These are phyloP conservation scores for Hymenoscyphus albidus DNA, from an alignment of 2,329 filamentous ascomycete species.

Conservation along the genomic window DNA sequence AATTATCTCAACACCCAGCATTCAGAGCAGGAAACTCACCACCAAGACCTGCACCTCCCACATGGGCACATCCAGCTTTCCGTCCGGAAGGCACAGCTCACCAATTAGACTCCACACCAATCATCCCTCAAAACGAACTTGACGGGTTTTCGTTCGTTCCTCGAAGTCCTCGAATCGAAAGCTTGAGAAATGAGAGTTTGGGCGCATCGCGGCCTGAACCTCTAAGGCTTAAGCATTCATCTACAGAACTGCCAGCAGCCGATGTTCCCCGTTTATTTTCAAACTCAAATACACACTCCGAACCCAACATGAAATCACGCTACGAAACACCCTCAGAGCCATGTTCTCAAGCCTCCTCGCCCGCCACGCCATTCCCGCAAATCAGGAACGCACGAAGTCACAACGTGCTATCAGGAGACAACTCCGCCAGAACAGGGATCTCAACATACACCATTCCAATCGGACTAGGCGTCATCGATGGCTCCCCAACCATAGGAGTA, in stretches of 20 bases:
- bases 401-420: conserved; percentile 2
- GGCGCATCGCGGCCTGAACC: neutral
- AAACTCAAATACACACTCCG: neutral
- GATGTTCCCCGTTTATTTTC: conserved; percentile 1
- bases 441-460: conserved; percentile 24
- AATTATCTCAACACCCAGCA: conserved; percentile 21
- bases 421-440: conserved; percentile 10
- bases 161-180: neutral
- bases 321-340: conserved; percentile 6
- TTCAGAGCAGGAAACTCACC: conserved; percentile 17
- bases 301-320: conserved; percentile 4
- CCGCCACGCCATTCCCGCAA: neutral
- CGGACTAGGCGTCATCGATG: conserved; percentile 21
- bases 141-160: conserved; percentile 7
- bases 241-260: conserved; percentile 4
- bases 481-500: conserved; percentile 8
- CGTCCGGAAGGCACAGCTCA: neutral
- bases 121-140: conserved; percentile 13
- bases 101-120: conserved; percentile 12
- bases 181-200: neutral
- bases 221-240: neutral
- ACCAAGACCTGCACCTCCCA: conserved; percentile 8
- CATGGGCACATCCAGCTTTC: conserved; percentile 11
- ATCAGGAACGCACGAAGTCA: conserved; percentile 1
- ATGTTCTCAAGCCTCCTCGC: conserved; percentile 5